Conservation (phyloP, 1,284 basidiomycete species). For the Microbotryum lychnidis-dioicae region DNA sequence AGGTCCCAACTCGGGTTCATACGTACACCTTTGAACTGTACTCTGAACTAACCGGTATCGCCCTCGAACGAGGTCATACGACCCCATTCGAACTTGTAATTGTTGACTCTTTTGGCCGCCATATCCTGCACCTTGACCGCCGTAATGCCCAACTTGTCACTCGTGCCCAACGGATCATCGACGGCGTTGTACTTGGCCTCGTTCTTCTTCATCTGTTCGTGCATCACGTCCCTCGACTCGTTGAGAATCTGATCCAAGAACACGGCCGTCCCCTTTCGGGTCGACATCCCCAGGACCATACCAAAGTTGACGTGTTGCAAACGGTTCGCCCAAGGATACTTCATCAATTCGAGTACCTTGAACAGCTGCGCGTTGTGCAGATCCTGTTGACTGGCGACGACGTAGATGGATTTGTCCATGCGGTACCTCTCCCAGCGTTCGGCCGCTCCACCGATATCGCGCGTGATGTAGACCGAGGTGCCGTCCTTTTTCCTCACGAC, state of each 20-base stretch:
- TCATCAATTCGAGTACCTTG: constrained; percentile 88
- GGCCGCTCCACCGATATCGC: constrained; percentile 88
- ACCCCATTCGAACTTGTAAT: constrained; percentile 91
- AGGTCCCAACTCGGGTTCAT: too few relatives aligned
- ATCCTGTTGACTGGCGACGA: constrained; percentile 65
- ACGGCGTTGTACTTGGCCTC: constrained; percentile 85
- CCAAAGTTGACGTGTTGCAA: constrained; percentile 72
- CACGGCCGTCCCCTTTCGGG: constrained; percentile 89
- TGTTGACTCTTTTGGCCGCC: constrained; percentile 89
- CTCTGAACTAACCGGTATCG: constrained; percentile 62
- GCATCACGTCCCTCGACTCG: constrained; percentile 85
- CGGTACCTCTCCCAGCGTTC: constrained; percentile 87
- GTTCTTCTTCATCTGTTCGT: constrained; percentile 92
- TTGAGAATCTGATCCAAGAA: constrained; percentile 91
- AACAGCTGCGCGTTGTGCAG: constrained; percentile 89
- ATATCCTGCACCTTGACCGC: constrained; percentile 99
- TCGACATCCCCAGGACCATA: constrained; percentile 91
- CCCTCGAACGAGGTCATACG: constrained; percentile 95
- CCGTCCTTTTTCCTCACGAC: constrained; percentile 91
- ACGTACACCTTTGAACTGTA: background rate
- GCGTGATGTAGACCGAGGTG: constrained; percentile 95
- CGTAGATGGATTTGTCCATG: constrained; percentile 89
- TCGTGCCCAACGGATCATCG: constrained; percentile 73
- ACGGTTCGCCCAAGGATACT: constrained; percentile 71
- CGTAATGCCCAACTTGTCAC: constrained; percentile 82